A percentile compares a stretch with the other conserved stretches of the same genome.
Evolutionary conservation across 306 rosid genomes (phyloP).

Genomic region (Ochetophila trinervis): DNA sequence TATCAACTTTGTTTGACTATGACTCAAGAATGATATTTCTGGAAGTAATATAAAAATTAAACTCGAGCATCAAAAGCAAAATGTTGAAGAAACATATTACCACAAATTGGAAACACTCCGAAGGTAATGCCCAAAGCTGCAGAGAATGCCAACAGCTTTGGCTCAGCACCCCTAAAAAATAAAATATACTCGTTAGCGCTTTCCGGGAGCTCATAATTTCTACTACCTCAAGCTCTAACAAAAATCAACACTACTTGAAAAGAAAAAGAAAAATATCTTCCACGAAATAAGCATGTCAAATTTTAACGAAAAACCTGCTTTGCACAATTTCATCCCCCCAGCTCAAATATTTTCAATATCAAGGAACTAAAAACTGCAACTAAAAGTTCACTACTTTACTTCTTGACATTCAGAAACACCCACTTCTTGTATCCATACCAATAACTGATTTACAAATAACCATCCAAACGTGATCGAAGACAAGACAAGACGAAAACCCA

Average conservation of each 20-base stretch:
- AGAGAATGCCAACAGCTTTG: conserved; percentile 78
- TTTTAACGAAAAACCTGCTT: not conserved
- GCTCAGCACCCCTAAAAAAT: conserved; percentile 78
- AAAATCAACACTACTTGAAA: not conserved
- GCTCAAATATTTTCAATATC: no score
- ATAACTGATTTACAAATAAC: conserved; percentile 15
- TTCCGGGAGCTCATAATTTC: not conserved
- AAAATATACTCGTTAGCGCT: not conserved
- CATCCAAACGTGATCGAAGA: not conserved
- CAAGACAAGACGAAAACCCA: not conserved
- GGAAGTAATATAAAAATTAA: not conserved
- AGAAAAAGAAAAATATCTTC: not conserved
- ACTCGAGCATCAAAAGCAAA: not conserved
- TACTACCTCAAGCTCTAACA: not conserved
- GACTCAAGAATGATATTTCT: not conserved
- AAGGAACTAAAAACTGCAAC: not conserved
- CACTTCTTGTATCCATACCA: not conserved
- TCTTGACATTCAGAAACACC: not conserved
- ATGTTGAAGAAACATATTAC: conserved; percentile 33
- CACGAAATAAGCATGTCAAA: not conserved
- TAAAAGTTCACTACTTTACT: not conserved
- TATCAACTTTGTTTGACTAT: not conserved
- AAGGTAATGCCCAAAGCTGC: conserved; percentile 86
- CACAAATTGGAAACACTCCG: conserved; percentile 85
- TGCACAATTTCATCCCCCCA: not conserved